A percentile compares a stretch with the other conserved stretches of the same genome.
Evolutionary conservation across 169 alveolate genomes (phyloP).

Genomic region (Plasmodium adleri): DNA sequence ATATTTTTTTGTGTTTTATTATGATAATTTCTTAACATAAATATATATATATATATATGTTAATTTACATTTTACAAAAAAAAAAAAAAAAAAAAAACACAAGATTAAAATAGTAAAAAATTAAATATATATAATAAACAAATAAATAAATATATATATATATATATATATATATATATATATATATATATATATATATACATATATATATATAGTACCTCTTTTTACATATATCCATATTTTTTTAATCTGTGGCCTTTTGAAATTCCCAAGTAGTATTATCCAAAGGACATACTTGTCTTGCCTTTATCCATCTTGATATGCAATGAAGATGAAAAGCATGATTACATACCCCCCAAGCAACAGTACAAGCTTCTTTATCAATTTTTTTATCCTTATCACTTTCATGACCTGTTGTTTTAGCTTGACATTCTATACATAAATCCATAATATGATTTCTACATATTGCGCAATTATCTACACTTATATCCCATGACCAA

Average conservation of each 20-base stretch:
- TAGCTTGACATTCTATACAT: constrained; percentile 98
- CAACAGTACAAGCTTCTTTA: constrained; percentile 97
- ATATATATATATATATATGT: constrained; percentile 8
- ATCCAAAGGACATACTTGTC: constrained; percentile 98
- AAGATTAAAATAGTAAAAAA: neutral
- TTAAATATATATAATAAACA: neutral
- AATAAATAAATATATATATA: neutral
- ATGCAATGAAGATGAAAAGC: constrained; percentile 99
- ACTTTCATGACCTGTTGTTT: constrained; percentile 82
- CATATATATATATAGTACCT: too few relatives aligned
- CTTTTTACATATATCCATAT: too few relatives aligned
- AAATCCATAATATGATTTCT: constrained; percentile 98
- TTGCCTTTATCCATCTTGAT: constrained; percentile 97
- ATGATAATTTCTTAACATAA: neutral
- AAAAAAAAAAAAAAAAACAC: neutral
- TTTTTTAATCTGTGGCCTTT: constrained; percentile 84
- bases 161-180: too few relatives aligned
- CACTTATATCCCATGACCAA: constrained; percentile 99
- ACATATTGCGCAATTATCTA: constrained; percentile 99
- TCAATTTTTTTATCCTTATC: constrained; percentile 78
- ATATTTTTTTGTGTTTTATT: too few relatives aligned
- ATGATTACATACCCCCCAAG: constrained; percentile 99
- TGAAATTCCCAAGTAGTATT: constrained; percentile 96
- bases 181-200: too few relatives aligned
- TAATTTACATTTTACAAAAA: neutral